phyloP scores from a whole-genome alignment of 2,329 filamentous ascomycete species.

The Lachnellula hyalina region DNA sequence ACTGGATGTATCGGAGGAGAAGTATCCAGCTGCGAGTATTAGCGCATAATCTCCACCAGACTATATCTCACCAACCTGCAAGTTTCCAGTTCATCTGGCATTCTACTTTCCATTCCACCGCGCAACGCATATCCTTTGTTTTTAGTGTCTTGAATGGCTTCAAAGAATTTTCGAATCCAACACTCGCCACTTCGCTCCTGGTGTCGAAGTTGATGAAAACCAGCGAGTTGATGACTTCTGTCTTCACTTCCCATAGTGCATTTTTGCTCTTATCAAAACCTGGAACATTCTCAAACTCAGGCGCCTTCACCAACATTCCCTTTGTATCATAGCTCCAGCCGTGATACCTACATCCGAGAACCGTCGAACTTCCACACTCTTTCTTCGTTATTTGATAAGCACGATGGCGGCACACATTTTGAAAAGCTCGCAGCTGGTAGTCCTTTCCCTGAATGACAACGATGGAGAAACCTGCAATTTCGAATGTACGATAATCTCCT shows the following conservation, averaged over 20 bases:
- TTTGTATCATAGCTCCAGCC: conserved; percentile 28
- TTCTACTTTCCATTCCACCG: conserved; percentile 24
- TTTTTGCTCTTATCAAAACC: conserved; percentile 27
- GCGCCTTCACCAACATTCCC: conserved; percentile 27
- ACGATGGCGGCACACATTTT: conserved; percentile 29
- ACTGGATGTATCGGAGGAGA: background rate
- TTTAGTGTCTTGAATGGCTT: conserved; percentile 6
- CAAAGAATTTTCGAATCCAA: conserved; percentile 2
- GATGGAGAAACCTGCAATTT: conserved; percentile 25
- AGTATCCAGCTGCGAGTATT: conserved; percentile 3
- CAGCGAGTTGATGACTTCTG: conserved; percentile 14
- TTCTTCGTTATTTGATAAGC: conserved; percentile 28
- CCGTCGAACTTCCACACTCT: conserved; percentile 24
- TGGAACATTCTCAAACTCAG: conserved; percentile 26
- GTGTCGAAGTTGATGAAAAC: conserved; percentile 26
- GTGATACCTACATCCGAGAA: conserved; percentile 29
- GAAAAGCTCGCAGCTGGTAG: conserved; percentile 22
- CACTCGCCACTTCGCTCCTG: background rate
- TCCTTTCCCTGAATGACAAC: conserved; percentile 28
- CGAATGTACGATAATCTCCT: conserved; percentile 28
- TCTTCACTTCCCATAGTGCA: conserved; percentile 24
- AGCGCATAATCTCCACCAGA: background rate
- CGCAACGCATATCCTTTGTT: conserved; percentile 11
- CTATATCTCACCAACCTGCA: conserved; percentile 15
- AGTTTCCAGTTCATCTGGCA: conserved; percentile 28